phyloP scores from a whole-genome alignment of 306 rosid species.

The Macrotyloma uniflorum region DNA sequence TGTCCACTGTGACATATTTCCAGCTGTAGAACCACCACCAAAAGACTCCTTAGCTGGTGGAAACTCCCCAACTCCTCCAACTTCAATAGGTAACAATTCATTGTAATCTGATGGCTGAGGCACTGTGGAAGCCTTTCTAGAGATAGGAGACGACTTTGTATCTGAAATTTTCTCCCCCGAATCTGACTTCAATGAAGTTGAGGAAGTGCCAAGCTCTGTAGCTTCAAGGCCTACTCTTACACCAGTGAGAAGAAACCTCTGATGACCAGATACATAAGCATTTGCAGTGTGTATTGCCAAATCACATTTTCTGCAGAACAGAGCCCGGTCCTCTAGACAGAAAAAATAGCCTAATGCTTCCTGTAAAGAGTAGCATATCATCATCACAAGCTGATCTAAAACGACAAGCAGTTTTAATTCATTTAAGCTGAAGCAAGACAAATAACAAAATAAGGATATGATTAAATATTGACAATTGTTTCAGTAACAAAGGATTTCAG shows the following conservation, averaged over 20 bases:
- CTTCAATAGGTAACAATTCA: slow-evolving; percentile 45
- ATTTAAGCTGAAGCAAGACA: background rate
- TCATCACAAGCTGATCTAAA: slow-evolving; percentile 37
- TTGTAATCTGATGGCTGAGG: slow-evolving; percentile 50
- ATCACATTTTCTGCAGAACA: slow-evolving; percentile 85
- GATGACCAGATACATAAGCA: slow-evolving; percentile 58
- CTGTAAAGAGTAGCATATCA: slow-evolving; percentile 53
- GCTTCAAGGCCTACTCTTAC: slow-evolving; percentile 69
- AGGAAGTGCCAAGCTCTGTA: slow-evolving; percentile 51
- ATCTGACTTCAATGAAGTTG: slow-evolving; percentile 48
- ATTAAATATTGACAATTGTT: background rate
- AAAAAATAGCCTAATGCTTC: slow-evolving; percentile 83
- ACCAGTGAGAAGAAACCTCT: slow-evolving; percentile 78
- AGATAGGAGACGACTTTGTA: slow-evolving; percentile 40
- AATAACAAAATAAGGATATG: slow-evolving; percentile 16
- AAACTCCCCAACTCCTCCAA: slow-evolving; percentile 53
- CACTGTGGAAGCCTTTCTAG: slow-evolving; percentile 43
- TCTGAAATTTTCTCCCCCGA: slow-evolving; percentile 56
- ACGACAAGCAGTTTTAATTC: background rate
- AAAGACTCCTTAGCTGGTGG: slow-evolving; percentile 48
- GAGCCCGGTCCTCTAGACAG: slow-evolving; percentile 89
- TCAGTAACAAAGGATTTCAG: background rate
- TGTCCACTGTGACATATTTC: slow-evolving; percentile 71
- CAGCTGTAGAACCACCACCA: slow-evolving; percentile 67
- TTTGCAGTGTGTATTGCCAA: slow-evolving; percentile 70